phyloP scores from a whole-genome alignment of 805 yeast species.

The Lachancea cidri region DNA sequence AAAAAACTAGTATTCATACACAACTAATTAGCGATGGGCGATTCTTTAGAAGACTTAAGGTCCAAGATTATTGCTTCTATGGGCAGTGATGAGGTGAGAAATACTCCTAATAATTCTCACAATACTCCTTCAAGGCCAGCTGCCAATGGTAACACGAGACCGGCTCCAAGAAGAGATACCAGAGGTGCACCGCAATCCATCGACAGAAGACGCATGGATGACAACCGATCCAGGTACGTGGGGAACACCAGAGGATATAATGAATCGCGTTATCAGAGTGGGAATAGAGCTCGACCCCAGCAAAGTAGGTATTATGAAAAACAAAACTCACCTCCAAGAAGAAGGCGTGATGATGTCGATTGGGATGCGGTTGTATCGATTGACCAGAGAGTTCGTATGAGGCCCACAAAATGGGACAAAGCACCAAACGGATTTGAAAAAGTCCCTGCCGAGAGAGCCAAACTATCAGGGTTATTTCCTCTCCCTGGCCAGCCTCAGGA shows the following conservation, averaged over 20 bases:
- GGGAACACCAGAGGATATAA: slow-evolving; percentile 1
- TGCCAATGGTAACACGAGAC: not conserved
- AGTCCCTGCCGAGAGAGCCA: slow-evolving; percentile 71
- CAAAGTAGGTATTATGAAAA: slow-evolving; percentile 14
- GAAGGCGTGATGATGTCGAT: slow-evolving; percentile 20
- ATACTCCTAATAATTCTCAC: too few relatives aligned
- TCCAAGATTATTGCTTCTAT: slow-evolving; percentile 27
- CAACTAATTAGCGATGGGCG: not conserved
- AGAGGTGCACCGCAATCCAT: slow-evolving; percentile 1
- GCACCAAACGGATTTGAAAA: slow-evolving; percentile 69
- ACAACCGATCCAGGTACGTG: slow-evolving; percentile 4
- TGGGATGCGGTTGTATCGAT: slow-evolving; percentile 42
- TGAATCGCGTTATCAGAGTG: slow-evolving; percentile 2
- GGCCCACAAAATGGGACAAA: slow-evolving; percentile 60
- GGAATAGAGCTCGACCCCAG: slow-evolving; percentile 4
- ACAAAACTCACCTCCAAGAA: slow-evolving; percentile 13
- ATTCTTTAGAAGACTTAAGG: slow-evolving; percentile 22
- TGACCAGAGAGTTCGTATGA: slow-evolving; percentile 44
- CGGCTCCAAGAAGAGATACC: slow-evolving; percentile 6
- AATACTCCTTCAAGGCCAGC: slow-evolving; percentile 6
- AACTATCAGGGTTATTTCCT: slow-evolving; percentile 73
- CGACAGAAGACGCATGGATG: slow-evolving; percentile 3
- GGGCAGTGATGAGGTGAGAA: slow-evolving; percentile 8
- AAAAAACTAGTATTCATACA: not conserved
- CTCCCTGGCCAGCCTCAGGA: slow-evolving; percentile 56